phyloP scores from a whole-genome alignment of 805 yeast species.

The Lachancea sp. region DNA sequence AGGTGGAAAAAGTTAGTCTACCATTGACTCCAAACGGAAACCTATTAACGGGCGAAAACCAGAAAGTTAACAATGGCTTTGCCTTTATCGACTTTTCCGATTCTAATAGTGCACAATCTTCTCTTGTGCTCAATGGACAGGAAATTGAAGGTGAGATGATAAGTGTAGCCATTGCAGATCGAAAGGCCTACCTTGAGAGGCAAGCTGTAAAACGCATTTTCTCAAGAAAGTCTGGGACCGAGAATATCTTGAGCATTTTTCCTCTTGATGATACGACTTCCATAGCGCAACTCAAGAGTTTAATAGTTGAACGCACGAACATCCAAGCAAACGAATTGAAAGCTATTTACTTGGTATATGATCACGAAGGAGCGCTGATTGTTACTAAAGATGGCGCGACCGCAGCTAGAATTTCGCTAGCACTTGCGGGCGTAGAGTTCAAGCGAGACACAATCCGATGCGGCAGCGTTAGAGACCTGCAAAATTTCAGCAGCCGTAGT shows the following conservation, averaged over 20 bases:
- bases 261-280: constrained; percentile 28
- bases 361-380: constrained; percentile 43
- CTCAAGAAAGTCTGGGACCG: constrained; percentile 14
- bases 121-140: constrained; percentile 39
- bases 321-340: constrained; percentile 25
- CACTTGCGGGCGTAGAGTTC: constrained; percentile 36
- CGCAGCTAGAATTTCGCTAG: constrained; percentile 48
- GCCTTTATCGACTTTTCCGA: constrained; percentile 53
- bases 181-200: constrained; percentile 33
- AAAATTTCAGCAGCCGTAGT: constrained; percentile 4
- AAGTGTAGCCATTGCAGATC: constrained; percentile 43
- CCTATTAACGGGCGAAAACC: constrained; percentile 7
- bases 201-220: constrained; percentile 30
- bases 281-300: constrained; percentile 16
- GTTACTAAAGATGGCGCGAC: constrained; percentile 38
- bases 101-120: constrained; percentile 40
- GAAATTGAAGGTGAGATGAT: constrained; percentile 43
- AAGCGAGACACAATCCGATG: constrained; percentile 33
- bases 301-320: constrained; percentile 14
- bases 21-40: constrained; percentile 11
- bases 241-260: constrained; percentile 19
- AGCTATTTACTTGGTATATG: constrained; percentile 42
- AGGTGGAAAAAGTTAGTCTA: constrained; percentile 41
- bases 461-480: constrained; percentile 33
- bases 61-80: constrained; percentile 48